Evolutionary conservation across 352 stramenopile species (phyloP), one percentile per base, ranked within the genome.

Genomic region (Pythium vanterpoolii): DNA sequence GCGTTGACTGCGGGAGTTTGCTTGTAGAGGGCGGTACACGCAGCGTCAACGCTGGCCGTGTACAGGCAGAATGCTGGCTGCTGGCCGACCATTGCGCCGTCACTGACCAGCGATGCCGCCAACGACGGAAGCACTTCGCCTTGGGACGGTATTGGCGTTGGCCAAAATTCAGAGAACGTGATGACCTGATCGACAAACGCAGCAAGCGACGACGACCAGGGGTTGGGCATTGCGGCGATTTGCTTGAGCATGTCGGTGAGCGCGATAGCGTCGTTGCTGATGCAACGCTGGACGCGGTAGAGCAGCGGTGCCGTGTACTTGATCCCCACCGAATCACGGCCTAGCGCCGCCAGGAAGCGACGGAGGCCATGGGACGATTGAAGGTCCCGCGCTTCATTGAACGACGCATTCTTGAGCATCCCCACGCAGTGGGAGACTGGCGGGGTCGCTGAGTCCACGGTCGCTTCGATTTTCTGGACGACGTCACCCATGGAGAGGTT

Each of bases 141-240:
- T 13, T 21, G 45, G 5, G 45, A 50, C 19, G 36, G 46, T 4
- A 27, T 1, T 1, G 56, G 28, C 31, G 16, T 51, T 14, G 56
- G 56, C 56, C 56, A 63, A 16, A 63, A 42, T 28, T 63, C 56
- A 33, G 56, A 63, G 46, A 30, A 63, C 21, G 34, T 34, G 18
- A 63, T 23, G 3, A 55, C 38, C 5, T 46, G 56, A 24, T 63
- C 46, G 1, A 31, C 56, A 23, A 63, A 56, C 30, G 19, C 18
- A 3, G 24, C 46, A 24, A 49, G 42, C 19, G 31, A 19, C 9
- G 4, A 10, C 16, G 1, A 2, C 0, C 19, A 27, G 23, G 21
- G 28, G 13, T 4, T 31, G 26, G 5, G 2, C 7, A 24, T 40
- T 7, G 27, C 3, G 5, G 33, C 38, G 4, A 50, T 51, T 7